Percentiles rank a stretch among this genome's conserved stretches.
Conservation (phyloP, 768 basidiomycete genomes). For the Lactifluus volemus region DNA sequence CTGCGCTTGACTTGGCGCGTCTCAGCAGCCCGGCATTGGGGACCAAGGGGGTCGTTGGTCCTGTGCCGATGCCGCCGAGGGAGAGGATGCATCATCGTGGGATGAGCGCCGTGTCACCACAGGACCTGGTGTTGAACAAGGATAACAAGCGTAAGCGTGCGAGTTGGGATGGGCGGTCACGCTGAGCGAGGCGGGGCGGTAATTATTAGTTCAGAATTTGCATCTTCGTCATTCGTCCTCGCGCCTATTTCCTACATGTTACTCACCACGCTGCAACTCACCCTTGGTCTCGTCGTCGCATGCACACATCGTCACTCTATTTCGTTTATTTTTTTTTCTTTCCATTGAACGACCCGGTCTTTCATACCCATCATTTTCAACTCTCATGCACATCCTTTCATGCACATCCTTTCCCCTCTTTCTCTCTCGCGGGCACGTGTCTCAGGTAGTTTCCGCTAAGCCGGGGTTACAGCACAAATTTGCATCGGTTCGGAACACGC, state of each 20-base stretch:
- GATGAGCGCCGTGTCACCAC: slow-evolving; percentile 44
- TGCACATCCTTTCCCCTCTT: background rate
- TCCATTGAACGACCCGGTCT: background rate
- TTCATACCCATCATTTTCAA: slow-evolving; percentile 1
- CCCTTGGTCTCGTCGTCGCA: slow-evolving; percentile 6
- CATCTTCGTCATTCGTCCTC: background rate
- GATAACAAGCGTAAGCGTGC: slow-evolving; percentile 51
- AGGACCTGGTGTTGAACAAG: slow-evolving; percentile 41
- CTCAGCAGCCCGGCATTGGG: slow-evolving; percentile 19
- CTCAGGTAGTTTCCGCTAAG: background rate
- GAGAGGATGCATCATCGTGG: slow-evolving; percentile 38
- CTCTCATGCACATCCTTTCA: background rate
- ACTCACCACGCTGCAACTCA: slow-evolving; percentile 10
- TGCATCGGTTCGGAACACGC: background rate
- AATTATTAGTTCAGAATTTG: background rate
- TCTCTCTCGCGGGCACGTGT: background rate
- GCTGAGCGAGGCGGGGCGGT: slow-evolving; percentile 16
- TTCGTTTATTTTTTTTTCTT: background rate
- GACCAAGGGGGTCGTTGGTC: slow-evolving; percentile 2
- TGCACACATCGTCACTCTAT: slow-evolving; percentile 1
- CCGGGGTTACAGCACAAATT: background rate
- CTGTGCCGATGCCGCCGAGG: slow-evolving; percentile 18
- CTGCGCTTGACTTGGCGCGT: slow-evolving; percentile 44
- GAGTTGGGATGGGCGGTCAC: slow-evolving; percentile 44
- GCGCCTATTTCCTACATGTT: slow-evolving; percentile 10